Percentiles rank a stretch among this genome's conserved stretches.
phyloP scores from a whole-genome alignment of 2,329 filamentous ascomycete genomes.

The Lachnellula suecica region DNA sequence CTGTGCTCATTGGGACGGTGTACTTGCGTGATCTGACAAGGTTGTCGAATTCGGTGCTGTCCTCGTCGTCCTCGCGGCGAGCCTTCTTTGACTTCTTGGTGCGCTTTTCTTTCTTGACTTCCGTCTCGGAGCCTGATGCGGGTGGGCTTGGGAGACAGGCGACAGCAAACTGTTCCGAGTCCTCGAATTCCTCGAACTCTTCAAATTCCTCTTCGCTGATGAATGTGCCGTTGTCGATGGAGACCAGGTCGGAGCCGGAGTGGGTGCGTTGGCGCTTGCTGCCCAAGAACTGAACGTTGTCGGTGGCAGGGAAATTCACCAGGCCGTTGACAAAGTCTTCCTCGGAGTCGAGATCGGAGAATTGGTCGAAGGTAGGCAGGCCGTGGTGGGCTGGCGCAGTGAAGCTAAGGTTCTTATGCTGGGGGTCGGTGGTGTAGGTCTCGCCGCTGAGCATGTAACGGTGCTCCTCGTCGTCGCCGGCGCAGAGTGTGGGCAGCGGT shows the following conservation, averaged over 20 bases:
- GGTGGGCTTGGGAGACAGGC: constrained; percentile 64
- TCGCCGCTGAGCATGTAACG: constrained; percentile 45
- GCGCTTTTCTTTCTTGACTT: constrained; percentile 55
- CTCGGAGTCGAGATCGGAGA: constrained; percentile 88
- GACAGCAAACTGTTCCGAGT: constrained; percentile 60
- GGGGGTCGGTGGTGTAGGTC: constrained; percentile 43
- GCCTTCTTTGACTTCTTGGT: constrained; percentile 54
- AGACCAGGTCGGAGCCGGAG: constrained; percentile 67
- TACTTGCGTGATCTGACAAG: constrained; percentile 34
- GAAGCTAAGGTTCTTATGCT: constrained; percentile 51
- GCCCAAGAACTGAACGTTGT: constrained; percentile 58
- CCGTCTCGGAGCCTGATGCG: constrained; percentile 48
- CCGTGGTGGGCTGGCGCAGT: constrained; percentile 47
- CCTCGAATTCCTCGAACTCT: constrained; percentile 73
- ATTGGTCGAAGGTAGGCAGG: constrained; percentile 76
- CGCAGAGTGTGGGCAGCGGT: constrained; percentile 58
- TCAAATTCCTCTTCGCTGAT: constrained; percentile 75
- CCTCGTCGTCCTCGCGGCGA: constrained; percentile 28
- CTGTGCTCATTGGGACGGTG: constrained; percentile 33
- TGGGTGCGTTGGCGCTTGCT: constrained; percentile 67
- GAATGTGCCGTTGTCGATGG: constrained; percentile 75
- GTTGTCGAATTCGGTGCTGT: constrained; percentile 35
- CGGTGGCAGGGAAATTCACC: constrained; percentile 63
- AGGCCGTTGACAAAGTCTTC: constrained; percentile 80
- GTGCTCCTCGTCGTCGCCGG: constrained; percentile 64